Percentiles rank a stretch among this genome's conserved stretches.
These are phyloP conservation scores for Juglanconis juglandina DNA, from an alignment of 2,329 filamentous ascomycete species.

Conservation along the genomic window DNA sequence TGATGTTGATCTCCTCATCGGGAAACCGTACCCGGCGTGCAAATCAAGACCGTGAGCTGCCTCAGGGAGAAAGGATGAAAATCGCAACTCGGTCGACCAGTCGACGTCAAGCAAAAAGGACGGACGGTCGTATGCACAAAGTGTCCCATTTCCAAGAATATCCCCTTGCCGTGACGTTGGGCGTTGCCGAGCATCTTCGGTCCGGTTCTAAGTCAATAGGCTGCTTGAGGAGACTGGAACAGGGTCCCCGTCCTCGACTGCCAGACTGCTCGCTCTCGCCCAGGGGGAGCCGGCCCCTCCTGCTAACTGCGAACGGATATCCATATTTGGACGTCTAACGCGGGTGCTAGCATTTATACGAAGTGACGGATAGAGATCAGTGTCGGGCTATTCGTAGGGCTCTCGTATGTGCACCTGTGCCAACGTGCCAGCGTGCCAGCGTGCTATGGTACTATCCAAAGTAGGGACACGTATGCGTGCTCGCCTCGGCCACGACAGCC, in stretches of 20 bases:
- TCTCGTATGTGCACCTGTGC: neutral
- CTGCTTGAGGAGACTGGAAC: neutral
- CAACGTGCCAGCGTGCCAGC: no score
- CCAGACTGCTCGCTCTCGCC: no score
- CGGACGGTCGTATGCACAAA: neutral
- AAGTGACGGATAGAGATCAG: no score
- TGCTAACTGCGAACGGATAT: no score
- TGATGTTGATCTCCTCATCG: neutral
- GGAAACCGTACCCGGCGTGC: neutral
- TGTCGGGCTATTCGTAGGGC: neutral
- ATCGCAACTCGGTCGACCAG: neutral
- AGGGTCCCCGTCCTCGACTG: no score
- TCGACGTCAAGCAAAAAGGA: neutral
- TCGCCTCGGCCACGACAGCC: constrained; percentile 1
- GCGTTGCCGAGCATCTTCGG: neutral
- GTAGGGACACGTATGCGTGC: neutral
- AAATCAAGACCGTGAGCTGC: neutral
- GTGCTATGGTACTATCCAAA: no score
- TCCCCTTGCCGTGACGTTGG: neutral
- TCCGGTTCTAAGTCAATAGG: neutral
- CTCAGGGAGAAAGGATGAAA: neutral
- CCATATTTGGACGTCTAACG: no score
- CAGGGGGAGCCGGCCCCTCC: no score
- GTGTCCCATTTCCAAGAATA: constrained; percentile 14
- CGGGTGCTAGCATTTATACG: no score